A percentile compares a stretch with the other conserved stretches of the same genome.
Conservation (phyloP, 768 basidiomycete species). For the Galerina sulciceps region DNA sequence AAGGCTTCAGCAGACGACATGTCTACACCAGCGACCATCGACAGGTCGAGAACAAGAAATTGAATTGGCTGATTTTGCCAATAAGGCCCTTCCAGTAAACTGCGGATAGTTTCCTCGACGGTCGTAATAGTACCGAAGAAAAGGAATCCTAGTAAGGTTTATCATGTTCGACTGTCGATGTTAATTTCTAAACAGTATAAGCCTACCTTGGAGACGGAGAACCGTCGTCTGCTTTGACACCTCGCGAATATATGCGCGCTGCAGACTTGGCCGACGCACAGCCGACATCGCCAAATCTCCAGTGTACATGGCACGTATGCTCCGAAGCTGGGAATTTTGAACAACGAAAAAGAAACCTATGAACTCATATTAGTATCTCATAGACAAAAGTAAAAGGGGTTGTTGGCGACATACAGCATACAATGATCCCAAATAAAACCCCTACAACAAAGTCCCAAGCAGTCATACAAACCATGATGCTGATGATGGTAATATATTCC, state of each 20-base stretch:
- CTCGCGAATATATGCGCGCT: slow-evolving; percentile 89
- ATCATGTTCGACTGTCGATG: not conserved
- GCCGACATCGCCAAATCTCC: slow-evolving; percentile 89
- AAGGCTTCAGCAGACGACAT: slow-evolving; percentile 96
- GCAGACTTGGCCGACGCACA: slow-evolving; percentile 86
- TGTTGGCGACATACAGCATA: slow-evolving; percentile 68
- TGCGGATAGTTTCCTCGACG: slow-evolving; percentile 87
- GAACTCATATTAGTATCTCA: not conserved
- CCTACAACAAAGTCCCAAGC: slow-evolving; percentile 94
- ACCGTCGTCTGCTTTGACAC: slow-evolving; percentile 92
- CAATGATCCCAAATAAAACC: slow-evolving; percentile 88
- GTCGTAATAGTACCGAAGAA: slow-evolving; percentile 93
- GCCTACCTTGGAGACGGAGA: slow-evolving; percentile 78
- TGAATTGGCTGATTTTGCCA: slow-evolving; percentile 81
- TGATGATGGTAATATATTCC: slow-evolving; percentile 83
- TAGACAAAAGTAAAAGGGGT: not conserved
- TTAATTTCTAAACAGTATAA: not conserved
- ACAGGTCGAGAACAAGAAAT: slow-evolving; percentile 88
- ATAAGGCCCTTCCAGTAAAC: slow-evolving; percentile 67
- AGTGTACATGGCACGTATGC: slow-evolving; percentile 83
- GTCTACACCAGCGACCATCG: slow-evolving; percentile 88
- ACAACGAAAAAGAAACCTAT: slow-evolving; percentile 95
- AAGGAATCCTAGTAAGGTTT: slow-evolving; percentile 70
- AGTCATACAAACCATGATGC: slow-evolving; percentile 93
- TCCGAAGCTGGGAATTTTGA: slow-evolving; percentile 84